Evolutionary conservation across 768 basidiomycete species (phyloP), one percentile per base, ranked within the genome.

Genomic region (Pleurotus pulmonarius): DNA sequence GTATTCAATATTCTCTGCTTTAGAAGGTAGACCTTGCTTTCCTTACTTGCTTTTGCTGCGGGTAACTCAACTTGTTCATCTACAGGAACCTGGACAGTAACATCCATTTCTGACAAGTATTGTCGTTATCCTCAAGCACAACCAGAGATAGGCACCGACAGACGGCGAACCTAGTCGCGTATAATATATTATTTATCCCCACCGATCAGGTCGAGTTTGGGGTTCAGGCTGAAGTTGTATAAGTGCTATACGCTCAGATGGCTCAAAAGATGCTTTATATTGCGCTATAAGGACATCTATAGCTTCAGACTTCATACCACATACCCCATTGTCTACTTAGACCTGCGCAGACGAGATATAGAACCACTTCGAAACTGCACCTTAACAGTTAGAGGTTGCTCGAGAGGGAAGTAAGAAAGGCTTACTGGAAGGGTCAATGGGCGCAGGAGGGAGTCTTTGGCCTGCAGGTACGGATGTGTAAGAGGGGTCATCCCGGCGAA

Each of bases 261-360:
- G 29, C 29, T 34, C 11, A 11, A 34, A 34, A 34, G 29, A 34
- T 34, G 29, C 29, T 34, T 34, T 34, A 34, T 11, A 34, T 34
- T 34, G 29, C 7, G 29, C 29, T 34, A 34, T 34, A 34, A 34
- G 2, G 29, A 34, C 29, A 34, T 34, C 1, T 34, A 11, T 34
- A 34, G 29, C 29, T 34, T 34, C 29, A 34, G 9, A 34, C 29
- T 34, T 34, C 29, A 34, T 11, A 34, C 29, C 9, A 20, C 29
- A 34, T 34, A 34, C 9, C 29, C 43, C 45, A 37, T 16, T 55
- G 48, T 49, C 54, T 59, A 44, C 48, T 61, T 77, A 92, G 58
- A 92, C 88, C 61, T 88, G 87, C 29, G 90, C 90, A 34, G 92
- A 92, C 18, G 92, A 91, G 65, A 94, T 94, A 74, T 93, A 91